Evolutionary conservation across 805 yeast genomes (phyloP).

Genomic region (Zygosaccharomyces bailii): DNA sequence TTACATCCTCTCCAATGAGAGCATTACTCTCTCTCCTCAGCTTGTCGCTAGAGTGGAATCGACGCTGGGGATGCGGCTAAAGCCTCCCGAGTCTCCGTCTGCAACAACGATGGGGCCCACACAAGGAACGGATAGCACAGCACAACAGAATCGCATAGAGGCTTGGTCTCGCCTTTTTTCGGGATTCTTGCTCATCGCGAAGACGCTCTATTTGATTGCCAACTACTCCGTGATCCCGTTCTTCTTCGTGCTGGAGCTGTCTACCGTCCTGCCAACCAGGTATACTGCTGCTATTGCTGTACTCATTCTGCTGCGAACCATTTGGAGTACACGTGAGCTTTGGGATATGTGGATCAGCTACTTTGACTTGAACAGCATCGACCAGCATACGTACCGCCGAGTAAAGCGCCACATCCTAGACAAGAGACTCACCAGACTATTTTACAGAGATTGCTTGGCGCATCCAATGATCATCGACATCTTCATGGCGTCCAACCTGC

Average conservation of each 20-base stretch:
- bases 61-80: conserved; percentile 8
- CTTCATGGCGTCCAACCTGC: conserved; percentile 17
- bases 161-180: conserved; percentile 11
- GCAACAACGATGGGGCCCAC: neutral
- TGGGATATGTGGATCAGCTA: conserved; percentile 30
- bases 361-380: conserved; percentile 15
- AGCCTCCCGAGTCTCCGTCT: conserved; percentile 3
- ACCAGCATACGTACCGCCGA: conserved; percentile 9
- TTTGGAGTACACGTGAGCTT: conserved; percentile 27
- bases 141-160: conserved; percentile 1
- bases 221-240: conserved; percentile 24
- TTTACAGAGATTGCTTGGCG: conserved; percentile 10
- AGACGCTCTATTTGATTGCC: conserved; percentile 23
- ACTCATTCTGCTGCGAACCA: conserved; percentile 17
- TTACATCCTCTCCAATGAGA: conserved; percentile 15
- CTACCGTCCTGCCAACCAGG: conserved; percentile 19
- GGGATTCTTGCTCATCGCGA: conserved; percentile 17
- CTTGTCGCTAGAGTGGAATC: conserved; percentile 17
- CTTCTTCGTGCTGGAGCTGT: conserved; percentile 22
- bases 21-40: conserved; percentile 18
- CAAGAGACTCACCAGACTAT: conserved; percentile 7
- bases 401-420: conserved; percentile 13
- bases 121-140: neutral
- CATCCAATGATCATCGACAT: conserved; percentile 13
- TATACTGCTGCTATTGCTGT: conserved; percentile 17